Percentiles rank a stretch among this genome's conserved stretches.
Evolutionary conservation across 2,329 filamentous ascomycete species (phyloP).

Genomic region (Ceratocystis diversiconidia): DNA sequence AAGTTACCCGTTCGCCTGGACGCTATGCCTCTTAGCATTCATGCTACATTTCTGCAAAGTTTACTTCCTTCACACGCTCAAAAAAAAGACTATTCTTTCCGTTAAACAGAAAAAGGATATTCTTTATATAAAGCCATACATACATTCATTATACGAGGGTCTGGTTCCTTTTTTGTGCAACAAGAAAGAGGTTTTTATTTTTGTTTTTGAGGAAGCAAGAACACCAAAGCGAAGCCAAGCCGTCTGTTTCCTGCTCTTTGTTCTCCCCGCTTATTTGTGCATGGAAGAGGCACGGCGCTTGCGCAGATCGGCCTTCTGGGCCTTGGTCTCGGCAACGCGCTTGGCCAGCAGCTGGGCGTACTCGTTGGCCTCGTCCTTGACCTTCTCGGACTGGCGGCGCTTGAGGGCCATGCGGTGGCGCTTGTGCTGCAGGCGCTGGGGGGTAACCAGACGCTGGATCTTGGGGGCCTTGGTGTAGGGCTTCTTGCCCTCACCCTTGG

Average conservation of each 20-base stretch:
- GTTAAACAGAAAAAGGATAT: not conserved
- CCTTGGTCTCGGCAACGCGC: slow-evolving; percentile 93
- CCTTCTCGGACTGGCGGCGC: slow-evolving; percentile 90
- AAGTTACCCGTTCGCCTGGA: no score
- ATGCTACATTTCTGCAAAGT: not conserved
- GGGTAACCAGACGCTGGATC: slow-evolving; percentile 98
- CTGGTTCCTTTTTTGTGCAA: not conserved
- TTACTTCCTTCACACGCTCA: not conserved
- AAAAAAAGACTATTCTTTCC: no score
- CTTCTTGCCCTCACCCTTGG: slow-evolving; percentile 94
- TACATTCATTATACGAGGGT: not conserved
- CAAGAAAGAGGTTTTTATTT: slow-evolving; percentile 10
- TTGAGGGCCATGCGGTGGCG: slow-evolving; percentile 95
- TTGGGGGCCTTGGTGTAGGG: slow-evolving; percentile 99
- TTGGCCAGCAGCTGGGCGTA: slow-evolving; percentile 92
- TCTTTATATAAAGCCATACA: not conserved
- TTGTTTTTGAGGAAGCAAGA: slow-evolving; percentile 7
- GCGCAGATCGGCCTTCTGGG: slow-evolving; percentile 80
- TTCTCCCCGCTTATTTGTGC: slow-evolving; percentile 54
- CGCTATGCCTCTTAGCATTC: no score
- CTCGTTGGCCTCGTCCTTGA: slow-evolving; percentile 98
- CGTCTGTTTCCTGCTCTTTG: not conserved
- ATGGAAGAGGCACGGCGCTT: slow-evolving; percentile 96
- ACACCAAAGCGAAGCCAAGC: not conserved
- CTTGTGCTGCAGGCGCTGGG: slow-evolving; percentile 99